Base-by-base conservation (phyloP, 2,329 filamentous ascomycete species). In the Zymoseptoria crescenta region DNA sequence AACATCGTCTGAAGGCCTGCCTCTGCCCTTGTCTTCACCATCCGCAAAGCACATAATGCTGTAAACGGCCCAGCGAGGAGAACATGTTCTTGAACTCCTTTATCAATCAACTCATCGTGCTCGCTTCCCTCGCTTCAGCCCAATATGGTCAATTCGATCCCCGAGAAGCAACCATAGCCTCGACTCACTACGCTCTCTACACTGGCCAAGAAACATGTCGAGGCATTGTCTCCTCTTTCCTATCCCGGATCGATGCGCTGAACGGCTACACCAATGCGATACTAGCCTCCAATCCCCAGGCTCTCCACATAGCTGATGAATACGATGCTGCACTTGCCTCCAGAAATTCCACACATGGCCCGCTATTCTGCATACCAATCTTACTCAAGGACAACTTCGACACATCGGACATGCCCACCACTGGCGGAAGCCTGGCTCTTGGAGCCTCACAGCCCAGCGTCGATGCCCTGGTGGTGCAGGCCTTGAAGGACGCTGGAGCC, bases 341-440 rank as follows among this genome's bases (percentile, higher is more conserved):
- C 2, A 78, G 79, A 2, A 82, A 84, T 66, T 79, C 77, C 0
- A n/a, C 24, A 21, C 62, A 62, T 28, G 80, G 77, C 0, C 67
- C 77, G 0, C 73, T 87, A 1, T 83, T 87, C 68, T 85, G 84
- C 67, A 75, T 87, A 19, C 84, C 85, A 0, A 70, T 86, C 10
- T 67, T 87, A 4, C 71, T 87, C 5, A 87, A 87, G 69, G 85
- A 87, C 71, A 87, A 86, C 66, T 85, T 80, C 67, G 80, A 85
- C 57, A 81, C 82, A 0, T 63, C 69, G 0, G 77, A 78, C 20
- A 79, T 84, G 71, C 78, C 78, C 50, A 87, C 84, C 0, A 87
- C 83, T 0, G 83, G 80, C 0, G 82, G 78, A 4, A 80, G 75
- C 60, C 65, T 78, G 7, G 80, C 77, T 4, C 72, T 87, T 8